A percentile compares a stretch with the other conserved stretches of the same genome.
phyloP scores from a whole-genome alignment of 2,329 filamentous ascomycete species.

The Venturia asperata region DNA sequence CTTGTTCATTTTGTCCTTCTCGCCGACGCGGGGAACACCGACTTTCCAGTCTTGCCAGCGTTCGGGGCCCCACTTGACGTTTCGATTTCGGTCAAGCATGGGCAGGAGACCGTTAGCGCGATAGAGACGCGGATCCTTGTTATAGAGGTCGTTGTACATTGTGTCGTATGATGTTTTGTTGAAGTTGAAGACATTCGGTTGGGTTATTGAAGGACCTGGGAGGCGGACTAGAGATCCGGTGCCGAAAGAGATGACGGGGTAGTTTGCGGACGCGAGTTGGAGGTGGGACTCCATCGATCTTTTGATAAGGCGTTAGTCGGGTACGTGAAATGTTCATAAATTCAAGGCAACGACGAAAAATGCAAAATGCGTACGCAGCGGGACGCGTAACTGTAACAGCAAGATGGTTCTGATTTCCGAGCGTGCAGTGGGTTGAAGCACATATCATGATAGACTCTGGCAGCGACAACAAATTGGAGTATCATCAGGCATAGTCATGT shows the following conservation, averaged over 20 bases:
- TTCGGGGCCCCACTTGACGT: conserved; percentile 91
- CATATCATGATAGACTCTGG: not conserved
- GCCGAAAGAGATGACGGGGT: conserved; percentile 96
- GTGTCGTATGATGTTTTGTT: conserved; percentile 92
- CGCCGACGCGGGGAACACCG: conserved; percentile 59
- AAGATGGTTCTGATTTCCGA: not conserved
- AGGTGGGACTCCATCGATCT: conserved; percentile 99
- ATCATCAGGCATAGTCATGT: not conserved
- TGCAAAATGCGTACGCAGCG: not conserved
- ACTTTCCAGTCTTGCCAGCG: conserved; percentile 97
- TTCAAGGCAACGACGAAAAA: conserved; percentile 13
- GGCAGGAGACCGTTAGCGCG: conserved; percentile 86
- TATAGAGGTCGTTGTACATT: conserved; percentile 85
- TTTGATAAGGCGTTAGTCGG: conserved; percentile 21
- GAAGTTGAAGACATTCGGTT: conserved; percentile 97
- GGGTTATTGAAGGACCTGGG: conserved; percentile 80
- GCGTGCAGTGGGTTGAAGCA: too few species aligned
- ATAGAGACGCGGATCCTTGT: conserved; percentile 83
- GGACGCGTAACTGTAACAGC: not conserved
- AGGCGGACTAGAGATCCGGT: conserved; percentile 91
- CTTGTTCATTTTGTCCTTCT: conserved; percentile 56
- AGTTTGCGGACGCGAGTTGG: conserved; percentile 71
- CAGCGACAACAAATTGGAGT: not conserved
- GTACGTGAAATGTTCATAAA: conserved; percentile 19
- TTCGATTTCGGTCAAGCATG: conserved; percentile 88